Evolutionary conservation across 1,284 basidiomycete species (phyloP).

Genomic region (Trichosporon ovoides): DNA sequence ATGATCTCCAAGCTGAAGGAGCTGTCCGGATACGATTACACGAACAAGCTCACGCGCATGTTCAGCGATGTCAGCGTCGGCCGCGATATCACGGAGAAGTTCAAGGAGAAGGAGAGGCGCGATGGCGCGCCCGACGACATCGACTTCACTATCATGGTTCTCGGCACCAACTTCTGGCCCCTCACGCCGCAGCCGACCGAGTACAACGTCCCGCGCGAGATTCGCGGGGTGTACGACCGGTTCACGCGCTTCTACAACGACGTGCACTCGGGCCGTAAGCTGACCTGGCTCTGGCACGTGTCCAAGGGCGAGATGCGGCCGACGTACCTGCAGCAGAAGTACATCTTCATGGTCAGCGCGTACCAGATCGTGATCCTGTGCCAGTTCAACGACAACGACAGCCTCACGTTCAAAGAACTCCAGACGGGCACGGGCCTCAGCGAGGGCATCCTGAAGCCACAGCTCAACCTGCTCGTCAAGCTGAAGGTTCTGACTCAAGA

Average conservation of each 20-base stretch:
- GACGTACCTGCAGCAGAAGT: slow-evolving; percentile 88
- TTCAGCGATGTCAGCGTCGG: slow-evolving; percentile 96
- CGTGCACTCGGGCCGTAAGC: slow-evolving; percentile 69
- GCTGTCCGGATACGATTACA: slow-evolving; percentile 97
- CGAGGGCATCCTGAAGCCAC: slow-evolving; percentile 77
- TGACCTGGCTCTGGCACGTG: slow-evolving; percentile 98
- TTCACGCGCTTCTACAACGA: slow-evolving; percentile 92
- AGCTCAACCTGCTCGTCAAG: slow-evolving; percentile 78
- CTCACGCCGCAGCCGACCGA: slow-evolving; percentile 75
- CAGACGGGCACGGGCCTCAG: slow-evolving; percentile 74
- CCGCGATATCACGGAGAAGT: slow-evolving; percentile 93
- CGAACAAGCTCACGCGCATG: slow-evolving; percentile 96
- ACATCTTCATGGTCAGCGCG: slow-evolving; percentile 89
- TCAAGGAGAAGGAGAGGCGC: slow-evolving; percentile 88
- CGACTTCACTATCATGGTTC: slow-evolving; percentile 87
- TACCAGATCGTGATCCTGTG: slow-evolving; percentile 93
- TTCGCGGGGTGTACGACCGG: slow-evolving; percentile 78
- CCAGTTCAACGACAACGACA: slow-evolving; percentile 89
- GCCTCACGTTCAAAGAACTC: slow-evolving; percentile 74
- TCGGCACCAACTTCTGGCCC: slow-evolving; percentile 96
- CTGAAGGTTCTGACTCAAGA: slow-evolving; percentile 79
- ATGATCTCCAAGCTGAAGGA: slow-evolving; percentile 99
- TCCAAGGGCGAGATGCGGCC: slow-evolving; percentile 93
- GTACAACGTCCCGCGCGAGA: slow-evolving; percentile 83
- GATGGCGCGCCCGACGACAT: slow-evolving; percentile 58